Evolutionary conservation across 108 stramenopile genomes (phyloP), one percentile per base, ranked within the genome.

Genomic region (Skeletonema menzelii): DNA sequence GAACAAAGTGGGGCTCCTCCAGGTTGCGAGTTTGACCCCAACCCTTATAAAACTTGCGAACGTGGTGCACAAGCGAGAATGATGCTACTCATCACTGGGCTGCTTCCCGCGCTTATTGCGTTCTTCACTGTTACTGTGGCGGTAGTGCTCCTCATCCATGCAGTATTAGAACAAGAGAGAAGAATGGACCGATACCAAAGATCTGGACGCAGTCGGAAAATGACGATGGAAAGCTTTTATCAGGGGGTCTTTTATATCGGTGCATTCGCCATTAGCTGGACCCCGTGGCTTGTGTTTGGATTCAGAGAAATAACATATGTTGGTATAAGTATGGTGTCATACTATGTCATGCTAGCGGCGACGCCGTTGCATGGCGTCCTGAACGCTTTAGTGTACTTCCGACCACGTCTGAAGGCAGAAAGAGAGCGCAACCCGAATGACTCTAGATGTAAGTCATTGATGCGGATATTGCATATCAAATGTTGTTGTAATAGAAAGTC

Each of bases 351-450:
- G 49, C 22, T 19, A 19, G 10, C 12, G 37, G 5, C 35, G 8
- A 34, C 31, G 6, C 59, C 34, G 1, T 30, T 60, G 2, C 59
- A 35, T 34, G 47, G 27, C 30, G 67, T 46, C 30, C n/a, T 67
- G n/a, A 67, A 75, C 65, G 27, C 73, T 20, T 1, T 17, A 26
- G 73, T 75, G 12, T 75, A 67, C 30, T 75, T 75, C 40, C 58
- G 73, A 38, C 73, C 73, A 2, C 57, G 46, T 17, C 65, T 58
- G 38, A 20, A 55, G 37, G 65, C 73, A 4, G 24, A 19, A 12
- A 66, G 73, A 60, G 58, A 22, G 3, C 27, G 58, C n/a, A 27
- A 67, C 28, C 67, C 67, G 1, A 57, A 17, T 11, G 67, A 53
- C 11, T 67, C 67, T 14, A 56, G 14, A 32, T 27, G 26, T 31